Evolutionary conservation across 768 basidiomycete species (phyloP).

Genomic region (Leccinum incarnatum): DNA sequence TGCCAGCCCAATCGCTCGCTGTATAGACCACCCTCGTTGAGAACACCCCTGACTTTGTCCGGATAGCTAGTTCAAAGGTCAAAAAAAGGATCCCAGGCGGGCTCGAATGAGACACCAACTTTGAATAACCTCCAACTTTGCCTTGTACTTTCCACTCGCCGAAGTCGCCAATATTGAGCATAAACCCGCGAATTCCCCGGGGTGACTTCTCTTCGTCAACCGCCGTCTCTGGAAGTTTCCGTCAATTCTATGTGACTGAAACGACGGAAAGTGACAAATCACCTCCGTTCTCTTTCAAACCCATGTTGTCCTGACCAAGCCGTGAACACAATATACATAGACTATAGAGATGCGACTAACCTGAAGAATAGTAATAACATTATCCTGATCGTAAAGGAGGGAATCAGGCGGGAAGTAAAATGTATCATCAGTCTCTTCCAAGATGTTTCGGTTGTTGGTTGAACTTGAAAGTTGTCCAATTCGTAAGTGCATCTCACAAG

Average conservation of each 20-base stretch:
- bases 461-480: slow-evolving; percentile 37
- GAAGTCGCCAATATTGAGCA: slow-evolving; percentile 61
- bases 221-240: slow-evolving; percentile 30
- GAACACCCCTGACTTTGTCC: slow-evolving; percentile 66
- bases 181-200: slow-evolving; percentile 75
- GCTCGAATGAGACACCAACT: slow-evolving; percentile 37
- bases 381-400: slow-evolving; percentile 52
- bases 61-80: slow-evolving; percentile 50
- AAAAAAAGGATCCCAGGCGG: not conserved
- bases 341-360: slow-evolving; percentile 34
- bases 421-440: slow-evolving; percentile 66
- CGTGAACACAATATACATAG: not conserved
- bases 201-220: slow-evolving; percentile 65
- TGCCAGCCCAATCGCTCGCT: slow-evolving; percentile 77
- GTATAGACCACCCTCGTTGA: slow-evolving; percentile 72
- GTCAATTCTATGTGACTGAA: slow-evolving; percentile 3
- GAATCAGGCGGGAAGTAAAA: slow-evolving; percentile 61
- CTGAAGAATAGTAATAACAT: slow-evolving; percentile 77
- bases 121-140: slow-evolving; percentile 67
- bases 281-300: slow-evolving; percentile 63
- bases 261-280: not conserved
- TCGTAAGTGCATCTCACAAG: slow-evolving; percentile 1
- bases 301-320: slow-evolving; percentile 68
- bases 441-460: slow-evolving; percentile 56
- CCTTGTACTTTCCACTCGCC: slow-evolving; percentile 71